These are phyloP conservation scores for cucumber (Cucumis sativus) DNA, from an alignment of 306 rosid genomes.

Conservation along the genomic window Cucumber_9930_V3 NC_026656.2:22182001-22182500, in stretches of 20 bases:
- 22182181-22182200: slow-evolving; percentile 56
- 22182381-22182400: slow-evolving; percentile 70
- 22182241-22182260: slow-evolving; percentile 25
- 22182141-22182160: slow-evolving; percentile 56
- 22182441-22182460: slow-evolving; percentile 66
- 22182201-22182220: slow-evolving; percentile 69
- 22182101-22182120: slow-evolving; percentile 83
- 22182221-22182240: slow-evolving; percentile 79
- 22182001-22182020: slow-evolving; percentile 96
- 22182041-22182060: slow-evolving; percentile 64
- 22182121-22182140: slow-evolving; percentile 88
- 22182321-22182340: slow-evolving; percentile 83
- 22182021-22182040: slow-evolving; percentile 82
- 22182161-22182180: slow-evolving; percentile 51
- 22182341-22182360: slow-evolving; percentile 48
- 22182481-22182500: slow-evolving; percentile 88
- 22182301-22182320: slow-evolving; percentile 78
- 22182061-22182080: slow-evolving; percentile 58
- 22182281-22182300: slow-evolving; percentile 71
- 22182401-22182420: slow-evolving; percentile 83
- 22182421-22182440: slow-evolving; percentile 84
- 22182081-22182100: slow-evolving; percentile 47
- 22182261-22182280: slow-evolving; percentile 48
- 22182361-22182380: slow-evolving; percentile 57
- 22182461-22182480: slow-evolving; percentile 56